phyloP scores from a whole-genome alignment of 2,329 filamentous ascomycete species.

The Xylariaceae sp. region DNA sequence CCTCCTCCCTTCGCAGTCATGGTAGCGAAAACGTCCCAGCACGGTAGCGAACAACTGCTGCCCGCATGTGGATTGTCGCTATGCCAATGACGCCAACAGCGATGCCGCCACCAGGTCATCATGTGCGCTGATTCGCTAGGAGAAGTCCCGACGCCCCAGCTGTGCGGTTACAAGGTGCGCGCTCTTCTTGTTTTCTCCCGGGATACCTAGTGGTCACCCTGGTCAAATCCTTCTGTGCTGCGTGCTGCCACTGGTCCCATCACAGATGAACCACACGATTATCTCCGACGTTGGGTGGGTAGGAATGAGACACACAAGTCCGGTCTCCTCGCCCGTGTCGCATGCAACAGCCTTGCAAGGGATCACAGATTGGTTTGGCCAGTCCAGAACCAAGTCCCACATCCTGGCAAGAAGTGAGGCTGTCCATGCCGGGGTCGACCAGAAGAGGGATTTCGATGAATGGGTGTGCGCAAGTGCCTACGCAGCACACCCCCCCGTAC shows the following conservation, averaged over 20 bases:
- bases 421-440: constrained; percentile 27
- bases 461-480: background rate
- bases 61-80: constrained; percentile 2
- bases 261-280: constrained; percentile 25
- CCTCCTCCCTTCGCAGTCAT: background rate
- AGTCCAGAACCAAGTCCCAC: constrained; percentile 17
- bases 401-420: constrained; percentile 34
- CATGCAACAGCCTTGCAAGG: constrained; percentile 35
- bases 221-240: background rate
- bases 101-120: constrained; percentile 7
- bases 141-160: constrained; percentile 26
- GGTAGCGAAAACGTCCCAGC: background rate
- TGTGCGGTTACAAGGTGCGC: constrained; percentile 20
- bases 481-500: background rate
- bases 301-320: constrained; percentile 27
- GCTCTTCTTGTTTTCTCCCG: background rate
- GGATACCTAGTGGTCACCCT: background rate
- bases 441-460: background rate
- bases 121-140: constrained; percentile 16
- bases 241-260: constrained; percentile 14
- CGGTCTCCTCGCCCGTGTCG: constrained; percentile 26
- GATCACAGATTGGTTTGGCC: constrained; percentile 28
- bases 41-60: constrained; percentile 1
- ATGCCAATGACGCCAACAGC: constrained; percentile 17
- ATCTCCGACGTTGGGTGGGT: constrained; percentile 31